phyloP scores from a whole-genome alignment of 1,284 basidiomycete species.

The Marasmius fiardii region DNA sequence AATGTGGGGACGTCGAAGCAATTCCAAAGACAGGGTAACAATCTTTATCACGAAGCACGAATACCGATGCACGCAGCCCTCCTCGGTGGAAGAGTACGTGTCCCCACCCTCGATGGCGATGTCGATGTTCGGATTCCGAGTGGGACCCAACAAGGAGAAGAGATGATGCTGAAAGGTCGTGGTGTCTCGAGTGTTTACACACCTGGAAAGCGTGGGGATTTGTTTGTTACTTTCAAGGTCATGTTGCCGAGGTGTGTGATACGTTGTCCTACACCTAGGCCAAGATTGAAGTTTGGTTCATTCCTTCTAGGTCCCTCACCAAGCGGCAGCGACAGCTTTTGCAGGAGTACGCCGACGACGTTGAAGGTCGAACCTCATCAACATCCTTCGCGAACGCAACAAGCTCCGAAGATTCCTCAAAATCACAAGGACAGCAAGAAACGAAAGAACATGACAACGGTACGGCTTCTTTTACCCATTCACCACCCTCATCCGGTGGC shows the following conservation, averaged over 20 bases:
- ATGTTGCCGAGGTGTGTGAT: constrained; percentile 81
- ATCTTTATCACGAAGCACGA: constrained; percentile 88
- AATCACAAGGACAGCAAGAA: constrained; percentile 23
- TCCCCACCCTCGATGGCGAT: constrained; percentile 94
- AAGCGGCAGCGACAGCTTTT: constrained; percentile 83
- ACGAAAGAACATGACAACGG: constrained; percentile 53
- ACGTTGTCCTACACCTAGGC: constrained; percentile 23
- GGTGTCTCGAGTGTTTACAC: constrained; percentile 77
- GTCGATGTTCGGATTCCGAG: constrained; percentile 92
- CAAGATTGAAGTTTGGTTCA: constrained; percentile 17
- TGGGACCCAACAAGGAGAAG: constrained; percentile 96
- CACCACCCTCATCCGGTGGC: constrained; percentile 50
- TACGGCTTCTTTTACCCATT: constrained; percentile 65
- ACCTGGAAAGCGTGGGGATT: constrained; percentile 70
- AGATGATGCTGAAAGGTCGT: constrained; percentile 90
- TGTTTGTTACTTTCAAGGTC: constrained; percentile 89
- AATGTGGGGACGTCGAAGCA: constrained; percentile 80
- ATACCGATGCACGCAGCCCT: constrained; percentile 93
- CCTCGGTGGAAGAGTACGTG: constrained; percentile 87
- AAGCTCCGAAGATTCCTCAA: constrained; percentile 20
- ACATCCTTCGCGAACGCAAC: constrained; percentile 13
- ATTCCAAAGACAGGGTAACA: constrained; percentile 91
- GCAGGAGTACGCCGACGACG: constrained; percentile 90
- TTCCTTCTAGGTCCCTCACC: constrained; percentile 65
- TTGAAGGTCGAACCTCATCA: constrained; percentile 62